Percentiles rank a stretch among this genome's conserved stretches.
Evolutionary conservation across 768 basidiomycete species (phyloP).

Genomic region (Polyporus arcularius): DNA sequence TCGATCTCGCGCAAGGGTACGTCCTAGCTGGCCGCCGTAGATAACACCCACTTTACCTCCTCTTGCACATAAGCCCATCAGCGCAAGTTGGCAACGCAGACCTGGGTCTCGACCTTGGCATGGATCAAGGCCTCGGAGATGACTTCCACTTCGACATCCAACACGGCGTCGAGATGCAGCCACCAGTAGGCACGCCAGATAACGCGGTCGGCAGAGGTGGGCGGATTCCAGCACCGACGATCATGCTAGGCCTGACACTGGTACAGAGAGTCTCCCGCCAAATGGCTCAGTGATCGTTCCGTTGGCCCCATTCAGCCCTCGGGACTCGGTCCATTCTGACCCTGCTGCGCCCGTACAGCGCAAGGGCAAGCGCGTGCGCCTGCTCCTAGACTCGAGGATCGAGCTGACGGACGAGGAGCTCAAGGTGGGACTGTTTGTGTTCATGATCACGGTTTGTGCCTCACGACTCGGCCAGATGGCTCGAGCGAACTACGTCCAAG

Average conservation of each 20-base stretch:
- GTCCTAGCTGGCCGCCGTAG: neutral
- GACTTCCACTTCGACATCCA: conserved; percentile 19
- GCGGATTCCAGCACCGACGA: neutral
- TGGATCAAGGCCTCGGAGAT: neutral
- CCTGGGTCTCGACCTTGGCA: neutral
- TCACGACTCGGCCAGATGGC: conserved; percentile 44
- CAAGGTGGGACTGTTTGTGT: conserved; percentile 44
- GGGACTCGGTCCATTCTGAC: conserved; percentile 4
- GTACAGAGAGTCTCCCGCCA: conserved; percentile 5
- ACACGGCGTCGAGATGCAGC: conserved; percentile 10
- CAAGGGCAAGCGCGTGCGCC: conserved; percentile 53
- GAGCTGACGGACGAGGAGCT: conserved; percentile 85
- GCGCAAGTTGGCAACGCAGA: neutral
- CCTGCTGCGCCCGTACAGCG: conserved; percentile 5
- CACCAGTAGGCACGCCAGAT: conserved; percentile 27
- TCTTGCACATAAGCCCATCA: neutral
- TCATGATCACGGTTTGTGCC: neutral
- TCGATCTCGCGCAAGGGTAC: neutral
- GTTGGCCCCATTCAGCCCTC: conserved; percentile 24
- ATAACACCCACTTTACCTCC: no score
- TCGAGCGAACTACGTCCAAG: conserved; percentile 65
- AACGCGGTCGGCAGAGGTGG: neutral
- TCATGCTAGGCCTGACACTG: conserved; percentile 20
- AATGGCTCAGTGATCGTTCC: conserved; percentile 26
- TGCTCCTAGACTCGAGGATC: conserved; percentile 70